Percentiles rank a stretch among this genome's conserved stretches.
These are phyloP conservation scores for Fraxinus xanthoxyloides DNA, from an alignment of 305 asterid species.

Conservation along the genomic window DNA sequence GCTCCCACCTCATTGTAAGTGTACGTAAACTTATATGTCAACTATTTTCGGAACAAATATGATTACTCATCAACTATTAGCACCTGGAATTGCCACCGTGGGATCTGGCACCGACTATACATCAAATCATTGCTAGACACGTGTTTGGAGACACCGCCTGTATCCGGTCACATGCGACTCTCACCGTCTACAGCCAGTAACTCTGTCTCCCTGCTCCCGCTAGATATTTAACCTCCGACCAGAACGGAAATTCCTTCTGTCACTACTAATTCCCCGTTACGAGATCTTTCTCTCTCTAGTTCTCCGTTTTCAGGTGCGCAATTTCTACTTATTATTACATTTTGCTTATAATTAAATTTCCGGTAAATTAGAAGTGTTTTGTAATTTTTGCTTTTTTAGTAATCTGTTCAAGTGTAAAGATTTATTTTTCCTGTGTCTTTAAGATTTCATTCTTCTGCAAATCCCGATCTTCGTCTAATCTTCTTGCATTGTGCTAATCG, in stretches of 20 bases:
- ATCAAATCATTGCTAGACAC: conserved; percentile 29
- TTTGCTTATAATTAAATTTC: not conserved
- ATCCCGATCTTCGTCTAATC: conserved; percentile 30
- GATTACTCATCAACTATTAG: not conserved
- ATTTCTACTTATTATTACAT: not conserved
- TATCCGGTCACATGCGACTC: conserved; percentile 31
- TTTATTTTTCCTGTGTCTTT: conserved; percentile 1
- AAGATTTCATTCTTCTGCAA: not conserved
- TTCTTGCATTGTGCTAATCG: conserved; percentile 17
- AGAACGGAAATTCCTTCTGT: not conserved
- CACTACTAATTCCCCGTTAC: not conserved
- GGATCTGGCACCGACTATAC: conserved; percentile 39
- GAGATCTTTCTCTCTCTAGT: conserved; percentile 25
- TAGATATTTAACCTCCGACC: conserved; percentile 51
- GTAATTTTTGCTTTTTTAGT: conserved; percentile 3
- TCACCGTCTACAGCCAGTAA: conserved; percentile 49
- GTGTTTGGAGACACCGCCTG: conserved; percentile 38
- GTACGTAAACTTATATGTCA: too few relatives aligned
- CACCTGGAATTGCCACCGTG: conserved; percentile 51
- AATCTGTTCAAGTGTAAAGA: conserved; percentile 16
- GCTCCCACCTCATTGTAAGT: too few relatives aligned
- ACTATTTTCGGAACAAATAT: too few relatives aligned
- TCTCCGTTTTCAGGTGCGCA: conserved; percentile 41
- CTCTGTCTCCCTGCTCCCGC: conserved; percentile 46
- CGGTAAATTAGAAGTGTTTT: not conserved